Base-by-base conservation (phyloP, 208 protist species). In the Angomonas deanei region DNA sequence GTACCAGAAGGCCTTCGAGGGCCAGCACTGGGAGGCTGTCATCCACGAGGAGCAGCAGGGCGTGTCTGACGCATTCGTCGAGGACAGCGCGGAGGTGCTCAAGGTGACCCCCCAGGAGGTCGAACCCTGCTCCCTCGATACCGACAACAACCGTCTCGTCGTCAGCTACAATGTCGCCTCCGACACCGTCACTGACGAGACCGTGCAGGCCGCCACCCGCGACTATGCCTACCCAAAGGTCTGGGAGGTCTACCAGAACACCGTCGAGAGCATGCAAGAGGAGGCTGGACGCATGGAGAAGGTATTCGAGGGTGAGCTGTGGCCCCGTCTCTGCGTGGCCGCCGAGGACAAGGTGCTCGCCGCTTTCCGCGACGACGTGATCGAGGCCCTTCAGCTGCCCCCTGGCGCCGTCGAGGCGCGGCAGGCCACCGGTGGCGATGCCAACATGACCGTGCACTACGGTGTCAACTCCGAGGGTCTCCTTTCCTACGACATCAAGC, bases 291-390 rank as follows among this genome's bases (percentile, higher is more conserved):
- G 80, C 24, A 59, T 52, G 21, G 74, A 85, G 74, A 66, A 80
- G 31, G 77, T 53, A 58, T 92, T 92, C 61, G 80, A 89, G 33
- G 54, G 54, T 6, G 33, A 77, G 3, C 69, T 68, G 59, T 84
- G 78, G 78, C 57, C 63, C 32, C 54, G 72, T 32, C 64, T 80
- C 50, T 60, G 56, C 26, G 32, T 21, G 3, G n/a, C 27, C 28
- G 27, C 26, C 10, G 52, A 58, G 52, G 27, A 33, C 1, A 24
- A 31, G 15, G 66, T 82, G 58, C 68, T 80, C 21, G 58, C 76
- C 19, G 76, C 72, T 21, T 86, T 78, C 67, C 79, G 82, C 26
- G 57, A 72, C 32, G 56, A 53, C n/a, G 50, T 32, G 48, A 49
- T 56, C 1, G 47, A 33, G 30, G 52, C 52, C 1, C 52, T 58